Base-by-base conservation (phyloP, 805 yeast species). In the Candida manassasensis region DNA sequence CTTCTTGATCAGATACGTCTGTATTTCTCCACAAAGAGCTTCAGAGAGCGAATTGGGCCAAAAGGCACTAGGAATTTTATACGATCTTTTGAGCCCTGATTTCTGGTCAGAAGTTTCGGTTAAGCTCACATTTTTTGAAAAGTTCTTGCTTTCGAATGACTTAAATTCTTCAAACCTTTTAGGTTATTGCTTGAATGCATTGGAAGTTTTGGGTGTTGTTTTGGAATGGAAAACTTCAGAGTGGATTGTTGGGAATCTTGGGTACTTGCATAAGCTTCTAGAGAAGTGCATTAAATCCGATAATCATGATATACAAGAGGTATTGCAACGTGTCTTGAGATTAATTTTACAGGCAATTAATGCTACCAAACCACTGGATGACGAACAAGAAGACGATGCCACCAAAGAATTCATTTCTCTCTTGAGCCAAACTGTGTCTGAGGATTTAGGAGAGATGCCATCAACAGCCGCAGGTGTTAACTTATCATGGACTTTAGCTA, bases 81-180 rank as follows among this genome's bases (percentile, higher is more conserved):
- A 84, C 36, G 80, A 78, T 35, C 65, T 90, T 10, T 63, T 89
- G 37, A 78, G 86, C 7, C 78, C 84, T 3, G 72, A 71, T 0
- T 77, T 75, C 41, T 90, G 97, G 97, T 72, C 86, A 0, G 96
- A 87, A 45, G 94, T 87, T 5, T 74, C 81, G n/a, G 88, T 93
- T 13, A 86, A 86, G 48, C 67, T 93, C 21, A 75, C 81, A 1
- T 88, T 85, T 57, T 93, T 93, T 52, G 98, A 93, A 46, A 79
- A 93, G 43, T 85, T 88, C 49, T 62, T 93, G 36, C 77, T 84
- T 13, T 79, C 85, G 19, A 79, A 85, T 37, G 96, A 90, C 44
- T 64, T 84, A 39, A 76, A 73, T 24, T 73, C 87, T 10, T 72
- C 78, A 22, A 80, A 80, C 41, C 71, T 84, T 27, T 55, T 87